Evolutionary conservation across 805 yeast species (phyloP), one percentile per base, ranked within the genome.

Genomic region (Lachancea cidri): DNA sequence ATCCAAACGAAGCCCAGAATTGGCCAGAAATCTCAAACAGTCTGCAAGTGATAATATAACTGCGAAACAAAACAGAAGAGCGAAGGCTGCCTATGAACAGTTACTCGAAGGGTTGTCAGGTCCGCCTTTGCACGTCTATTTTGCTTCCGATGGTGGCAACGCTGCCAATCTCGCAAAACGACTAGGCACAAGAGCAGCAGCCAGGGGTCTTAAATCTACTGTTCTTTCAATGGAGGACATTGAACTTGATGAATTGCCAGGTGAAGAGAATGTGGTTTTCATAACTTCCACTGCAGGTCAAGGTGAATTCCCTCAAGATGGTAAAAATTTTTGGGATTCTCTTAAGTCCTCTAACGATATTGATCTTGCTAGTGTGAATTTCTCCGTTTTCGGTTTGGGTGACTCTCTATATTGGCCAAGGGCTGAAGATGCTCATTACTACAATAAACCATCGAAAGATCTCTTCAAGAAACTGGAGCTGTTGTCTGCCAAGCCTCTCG

Each of bases 401-500:
- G 98, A 93, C 60, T 82, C 96, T 36, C 77, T 77, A 58, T 88
- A 91, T 70, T 91, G 98, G 98, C 98, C 98, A 54, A 79, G 98
- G 68, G 86, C 86, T 64, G 95, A 91, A 65, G 98, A 91, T 67
- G 80, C 81, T 53, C 91, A 85, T 62, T 91, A 86, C 68, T 91
- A 87, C 68, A 91, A 91, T 71, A 89, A 88, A 62, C 98, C 98
- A 13, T 77, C 83, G 15, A 74, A 73, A 49, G 96, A 88, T 62
- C 67, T 91, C 48, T 70, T 66, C 58, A 76, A 75, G 48, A 79
- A 82, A 48, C 66, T 91, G 47, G 68, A 67, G 48, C 67, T 82
- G 44, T 72, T 86, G 44, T 93, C 95, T 33, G 96, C 84, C 45
- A 77, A 73, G 45, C 79, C 77, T 45, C 67, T 91, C 41, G 75